Evolutionary conservation across 495 filamentous ascomycete genomes (phyloP).

Genomic region (Talaromyces wortmannii): DNA sequence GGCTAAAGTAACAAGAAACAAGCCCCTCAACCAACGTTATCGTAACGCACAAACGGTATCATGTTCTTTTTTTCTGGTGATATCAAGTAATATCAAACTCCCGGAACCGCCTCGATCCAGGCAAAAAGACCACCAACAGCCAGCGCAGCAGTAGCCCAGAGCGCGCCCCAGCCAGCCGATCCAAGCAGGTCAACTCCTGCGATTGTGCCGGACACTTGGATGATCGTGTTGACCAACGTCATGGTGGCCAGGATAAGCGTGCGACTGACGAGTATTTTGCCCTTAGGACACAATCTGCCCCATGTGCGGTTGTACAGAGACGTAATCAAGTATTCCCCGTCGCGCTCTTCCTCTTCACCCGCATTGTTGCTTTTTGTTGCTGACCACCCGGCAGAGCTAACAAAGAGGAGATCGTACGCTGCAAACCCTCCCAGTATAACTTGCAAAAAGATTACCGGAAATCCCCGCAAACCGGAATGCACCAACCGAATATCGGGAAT

Average conservation of each 20-base stretch:
- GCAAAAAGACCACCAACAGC: slow-evolving; percentile 52
- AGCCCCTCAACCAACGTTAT: too few species aligned
- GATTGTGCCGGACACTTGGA: slow-evolving; percentile 55
- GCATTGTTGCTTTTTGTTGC: slow-evolving; percentile 17
- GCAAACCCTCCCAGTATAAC: slow-evolving; percentile 63
- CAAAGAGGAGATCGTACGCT: slow-evolving; percentile 67
- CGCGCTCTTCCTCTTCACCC: slow-evolving; percentile 39
- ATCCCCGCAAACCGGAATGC: slow-evolving; percentile 45
- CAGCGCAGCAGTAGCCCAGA: slow-evolving; percentile 60
- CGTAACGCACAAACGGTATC: too few species aligned
- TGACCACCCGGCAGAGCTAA: slow-evolving; percentile 46
- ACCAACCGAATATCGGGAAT: slow-evolving; percentile 58
- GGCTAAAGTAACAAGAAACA: too few species aligned
- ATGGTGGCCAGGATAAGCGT: slow-evolving; percentile 53
- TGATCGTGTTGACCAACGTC: slow-evolving; percentile 53
- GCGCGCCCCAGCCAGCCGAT: slow-evolving; percentile 57
- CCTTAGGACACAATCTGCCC: slow-evolving; percentile 52
- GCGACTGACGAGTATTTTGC: slow-evolving; percentile 57
- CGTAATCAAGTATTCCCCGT: slow-evolving; percentile 56
- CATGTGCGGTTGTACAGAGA: slow-evolving; percentile 38
- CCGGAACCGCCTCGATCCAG: slow-evolving; percentile 51
- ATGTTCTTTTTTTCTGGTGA: too few species aligned
- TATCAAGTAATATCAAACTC: slow-evolving; percentile 15
- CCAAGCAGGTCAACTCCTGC: slow-evolving; percentile 61
- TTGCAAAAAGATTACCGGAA: slow-evolving; percentile 39